Percentiles rank a stretch among this genome's conserved stretches.
Conservation (phyloP, 1,139 yeast species). For the Candida tunisiensis region DNA sequence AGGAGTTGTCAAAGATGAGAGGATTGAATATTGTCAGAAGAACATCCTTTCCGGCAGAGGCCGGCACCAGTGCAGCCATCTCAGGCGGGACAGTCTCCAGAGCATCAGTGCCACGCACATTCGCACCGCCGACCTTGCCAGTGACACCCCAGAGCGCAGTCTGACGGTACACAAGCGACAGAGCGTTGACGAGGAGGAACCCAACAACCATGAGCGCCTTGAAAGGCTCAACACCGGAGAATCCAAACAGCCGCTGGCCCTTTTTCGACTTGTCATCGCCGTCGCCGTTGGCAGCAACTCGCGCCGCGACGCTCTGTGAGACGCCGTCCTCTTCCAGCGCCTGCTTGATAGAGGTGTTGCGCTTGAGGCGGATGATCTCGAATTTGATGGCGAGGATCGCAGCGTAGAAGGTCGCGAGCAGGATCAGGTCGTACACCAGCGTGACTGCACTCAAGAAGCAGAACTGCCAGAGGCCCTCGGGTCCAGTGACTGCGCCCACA, state of each 20-base stretch:
- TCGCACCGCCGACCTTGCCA: too few relatives aligned
- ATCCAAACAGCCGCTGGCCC: conserved; percentile 7
- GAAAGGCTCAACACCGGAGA: conserved; percentile 38
- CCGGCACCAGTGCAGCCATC: too few relatives aligned
- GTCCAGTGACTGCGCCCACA: conserved; percentile 61
- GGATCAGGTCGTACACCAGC: conserved; percentile 52
- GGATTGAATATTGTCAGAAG: conserved; percentile 55
- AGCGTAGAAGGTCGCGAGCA: conserved; percentile 70
- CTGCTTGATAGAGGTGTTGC: conserved; percentile 62
- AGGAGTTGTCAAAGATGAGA: conserved; percentile 52
- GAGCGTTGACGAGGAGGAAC: conserved; percentile 53
- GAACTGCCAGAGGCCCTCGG: conserved; percentile 49
- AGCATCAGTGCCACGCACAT: too few relatives aligned
- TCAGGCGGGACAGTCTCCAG: too few relatives aligned
- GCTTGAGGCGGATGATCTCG: conserved; percentile 78
- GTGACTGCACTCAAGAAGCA: conserved; percentile 65
- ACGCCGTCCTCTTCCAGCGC: conserved; percentile 93
- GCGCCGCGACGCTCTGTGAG: conserved; percentile 50
- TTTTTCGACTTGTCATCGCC: conserved; percentile 4
- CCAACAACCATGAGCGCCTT: conserved; percentile 45
- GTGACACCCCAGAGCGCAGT: too few relatives aligned
- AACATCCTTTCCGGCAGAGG: conserved; percentile 24
- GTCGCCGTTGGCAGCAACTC: conserved; percentile 31
- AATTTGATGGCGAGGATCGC: conserved; percentile 80
- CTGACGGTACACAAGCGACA: conserved; percentile 10